A percentile compares a stretch with the other conserved stretches of the same genome.
These are phyloP conservation scores for Pichia sp. DNA, from an alignment of 1,139 yeast genomes.

Conservation along the genomic window DNA sequence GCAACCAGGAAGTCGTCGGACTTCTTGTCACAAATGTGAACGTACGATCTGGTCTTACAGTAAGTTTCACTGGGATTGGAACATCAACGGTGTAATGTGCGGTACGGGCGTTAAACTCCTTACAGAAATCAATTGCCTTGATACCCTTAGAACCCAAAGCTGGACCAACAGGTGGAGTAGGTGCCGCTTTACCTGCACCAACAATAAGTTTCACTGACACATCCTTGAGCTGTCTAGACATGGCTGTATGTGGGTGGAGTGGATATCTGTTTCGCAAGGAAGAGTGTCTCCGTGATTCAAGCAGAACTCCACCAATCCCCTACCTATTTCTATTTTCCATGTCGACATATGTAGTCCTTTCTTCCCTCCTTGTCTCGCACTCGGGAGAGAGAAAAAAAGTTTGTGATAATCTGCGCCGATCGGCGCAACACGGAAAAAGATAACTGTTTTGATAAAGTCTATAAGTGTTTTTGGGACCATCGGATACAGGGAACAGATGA, in stretches of 20 bases:
- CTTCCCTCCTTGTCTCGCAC: not conserved
- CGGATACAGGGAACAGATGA: not conserved
- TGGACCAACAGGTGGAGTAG: constrained; percentile 99
- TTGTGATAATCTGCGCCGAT: not conserved
- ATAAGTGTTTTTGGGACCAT: not conserved
- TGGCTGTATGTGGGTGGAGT: constrained; percentile 2
- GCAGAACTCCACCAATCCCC: not conserved
- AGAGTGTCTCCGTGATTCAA: not conserved
- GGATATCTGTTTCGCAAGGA: not conserved
- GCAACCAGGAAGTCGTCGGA: constrained; percentile 87
- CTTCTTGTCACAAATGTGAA: constrained; percentile 83
- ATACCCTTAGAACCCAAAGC: constrained; percentile 98
- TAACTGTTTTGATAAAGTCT: not conserved
- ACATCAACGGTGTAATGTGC: constrained; percentile 79
- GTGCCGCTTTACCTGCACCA: constrained; percentile 99
- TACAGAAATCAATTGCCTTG: constrained; percentile 96
- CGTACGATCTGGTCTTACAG: constrained; percentile 87
- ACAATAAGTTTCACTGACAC: constrained; percentile 83
- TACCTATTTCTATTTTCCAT: not conserved
- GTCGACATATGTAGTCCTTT: too few relatives aligned
- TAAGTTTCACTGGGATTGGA: constrained; percentile 82
- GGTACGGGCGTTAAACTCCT: constrained; percentile 96
- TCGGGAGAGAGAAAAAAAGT: not conserved
- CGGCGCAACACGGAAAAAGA: not conserved
- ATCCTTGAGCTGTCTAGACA: constrained; percentile 29